Evolutionary conservation across 2,329 filamentous ascomycete species (phyloP).

Genomic region (Aspergillus costaricaensis): DNA sequence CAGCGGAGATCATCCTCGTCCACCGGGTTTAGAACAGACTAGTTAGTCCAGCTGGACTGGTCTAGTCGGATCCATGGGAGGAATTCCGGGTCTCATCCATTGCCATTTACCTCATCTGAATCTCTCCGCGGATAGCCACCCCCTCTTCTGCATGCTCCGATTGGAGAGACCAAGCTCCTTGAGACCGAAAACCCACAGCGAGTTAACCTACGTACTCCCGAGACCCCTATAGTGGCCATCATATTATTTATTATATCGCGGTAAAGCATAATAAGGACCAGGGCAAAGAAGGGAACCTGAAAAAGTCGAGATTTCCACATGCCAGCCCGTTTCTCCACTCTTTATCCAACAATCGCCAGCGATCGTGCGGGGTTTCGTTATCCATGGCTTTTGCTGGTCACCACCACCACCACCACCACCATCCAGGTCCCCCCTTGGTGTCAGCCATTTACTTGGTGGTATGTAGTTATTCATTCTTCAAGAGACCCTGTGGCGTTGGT

Average conservation of each 20-base stretch:
- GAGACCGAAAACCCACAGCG: background rate
- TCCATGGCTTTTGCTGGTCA: background rate
- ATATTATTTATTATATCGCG: too few relatives aligned
- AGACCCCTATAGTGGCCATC: background rate
- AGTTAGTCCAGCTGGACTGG: background rate
- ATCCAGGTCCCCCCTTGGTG: background rate
- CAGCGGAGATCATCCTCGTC: background rate
- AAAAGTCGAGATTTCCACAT: background rate
- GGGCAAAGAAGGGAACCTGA: too few relatives aligned
- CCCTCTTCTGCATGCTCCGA: background rate
- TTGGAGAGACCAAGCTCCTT: background rate
- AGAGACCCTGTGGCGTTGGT: background rate
- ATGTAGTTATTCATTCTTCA: too few relatives aligned
- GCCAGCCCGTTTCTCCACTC: background rate
- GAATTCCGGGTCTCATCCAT: background rate
- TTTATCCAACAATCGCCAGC: background rate
- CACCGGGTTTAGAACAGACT: too few relatives aligned
- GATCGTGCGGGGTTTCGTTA: constrained; percentile 2
- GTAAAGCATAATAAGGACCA: too few relatives aligned
- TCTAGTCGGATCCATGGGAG: background rate
- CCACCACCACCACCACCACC: background rate
- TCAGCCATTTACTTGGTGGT: too few relatives aligned
- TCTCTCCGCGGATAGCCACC: background rate
- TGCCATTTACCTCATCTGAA: background rate
- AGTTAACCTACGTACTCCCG: background rate